These are phyloP conservation scores for Tricholoma hemisulphureum DNA, from an alignment of 768 basidiomycete genomes.

Conservation along the genomic window DNA sequence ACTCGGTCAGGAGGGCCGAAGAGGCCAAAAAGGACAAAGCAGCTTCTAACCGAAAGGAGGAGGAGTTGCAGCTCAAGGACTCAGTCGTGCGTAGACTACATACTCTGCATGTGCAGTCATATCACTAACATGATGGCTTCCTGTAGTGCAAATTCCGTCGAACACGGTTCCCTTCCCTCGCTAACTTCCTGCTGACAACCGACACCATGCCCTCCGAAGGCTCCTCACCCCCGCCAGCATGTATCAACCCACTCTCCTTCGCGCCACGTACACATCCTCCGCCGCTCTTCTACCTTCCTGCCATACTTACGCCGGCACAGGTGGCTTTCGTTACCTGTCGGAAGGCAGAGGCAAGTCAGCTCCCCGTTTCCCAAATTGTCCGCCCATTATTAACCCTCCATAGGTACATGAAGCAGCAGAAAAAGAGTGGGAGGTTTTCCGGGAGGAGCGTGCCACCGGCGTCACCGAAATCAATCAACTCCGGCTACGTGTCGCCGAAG, in stretches of 20 bases:
- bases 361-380: neutral
- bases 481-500: conserved; percentile 64
- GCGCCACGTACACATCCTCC: conserved; percentile 69
- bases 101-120: neutral
- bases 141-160: conserved; percentile 70
- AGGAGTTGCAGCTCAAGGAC: conserved; percentile 78
- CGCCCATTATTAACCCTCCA: conserved; percentile 5
- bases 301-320: conserved; percentile 64
- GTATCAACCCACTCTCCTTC: conserved; percentile 40
- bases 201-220: conserved; percentile 56
- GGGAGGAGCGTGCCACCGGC: conserved; percentile 53
- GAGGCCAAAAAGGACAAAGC: conserved; percentile 85
- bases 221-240: conserved; percentile 30
- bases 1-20: conserved; percentile 80
- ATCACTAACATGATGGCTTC: neutral
- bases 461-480: conserved; percentile 62
- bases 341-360: conserved; percentile 55
- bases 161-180: conserved; percentile 66
- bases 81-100: conserved; percentile 58
- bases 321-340: conserved; percentile 62
- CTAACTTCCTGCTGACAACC: conserved; percentile 75
- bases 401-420: conserved; percentile 64
- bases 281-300: conserved; percentile 76
- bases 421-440: conserved; percentile 68
- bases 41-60: conserved; percentile 72